phyloP scores from a whole-genome alignment of 2,329 filamentous ascomycete genomes.

The Cyphellophora europaea region DNA sequence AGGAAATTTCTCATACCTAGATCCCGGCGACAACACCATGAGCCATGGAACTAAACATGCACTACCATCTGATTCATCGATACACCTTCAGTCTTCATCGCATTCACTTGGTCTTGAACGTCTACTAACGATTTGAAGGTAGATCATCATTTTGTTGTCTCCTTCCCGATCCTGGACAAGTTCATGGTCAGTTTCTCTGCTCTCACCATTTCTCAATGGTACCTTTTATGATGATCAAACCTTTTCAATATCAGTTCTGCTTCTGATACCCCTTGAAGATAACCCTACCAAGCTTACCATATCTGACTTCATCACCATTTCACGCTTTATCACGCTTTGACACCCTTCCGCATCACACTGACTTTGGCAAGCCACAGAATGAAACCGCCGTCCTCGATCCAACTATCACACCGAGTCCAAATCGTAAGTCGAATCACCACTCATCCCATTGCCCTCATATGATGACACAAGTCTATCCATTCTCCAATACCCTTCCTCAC shows the following conservation, averaged over 20 bases:
- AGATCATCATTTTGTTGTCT: too few species aligned
- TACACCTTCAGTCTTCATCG: slow-evolving; percentile 7
- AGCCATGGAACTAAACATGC: slow-evolving; percentile 51
- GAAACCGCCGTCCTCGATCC: neutral
- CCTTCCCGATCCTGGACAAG: too few species aligned
- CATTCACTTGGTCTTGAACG: slow-evolving; percentile 2
- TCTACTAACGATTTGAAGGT: too few species aligned
- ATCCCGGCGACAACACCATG: slow-evolving; percentile 46
- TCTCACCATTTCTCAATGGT: too few species aligned
- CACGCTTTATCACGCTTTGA: neutral
- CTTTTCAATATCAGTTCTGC: slow-evolving; percentile 49
- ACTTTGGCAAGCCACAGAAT: too few species aligned
- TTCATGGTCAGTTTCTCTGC: too few species aligned
- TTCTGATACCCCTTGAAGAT: slow-evolving; percentile 52
- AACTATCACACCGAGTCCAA: neutral
- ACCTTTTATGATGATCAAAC: slow-evolving; percentile 42
- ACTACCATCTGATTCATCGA: slow-evolving; percentile 47
- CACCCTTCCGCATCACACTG: too few species aligned
- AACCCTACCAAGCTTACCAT: slow-evolving; percentile 49
- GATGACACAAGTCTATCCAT: slow-evolving; percentile 57
- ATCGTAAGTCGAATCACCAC: neutral
- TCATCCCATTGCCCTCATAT: slow-evolving; percentile 21
- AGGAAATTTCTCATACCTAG: slow-evolving; percentile 36
- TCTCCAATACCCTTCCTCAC: slow-evolving; percentile 36
- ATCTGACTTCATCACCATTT: slow-evolving; percentile 2